These are phyloP conservation scores for Macroventuria anomochaeta DNA, from an alignment of 2,329 filamentous ascomycete species.

Conservation along the genomic window DNA sequence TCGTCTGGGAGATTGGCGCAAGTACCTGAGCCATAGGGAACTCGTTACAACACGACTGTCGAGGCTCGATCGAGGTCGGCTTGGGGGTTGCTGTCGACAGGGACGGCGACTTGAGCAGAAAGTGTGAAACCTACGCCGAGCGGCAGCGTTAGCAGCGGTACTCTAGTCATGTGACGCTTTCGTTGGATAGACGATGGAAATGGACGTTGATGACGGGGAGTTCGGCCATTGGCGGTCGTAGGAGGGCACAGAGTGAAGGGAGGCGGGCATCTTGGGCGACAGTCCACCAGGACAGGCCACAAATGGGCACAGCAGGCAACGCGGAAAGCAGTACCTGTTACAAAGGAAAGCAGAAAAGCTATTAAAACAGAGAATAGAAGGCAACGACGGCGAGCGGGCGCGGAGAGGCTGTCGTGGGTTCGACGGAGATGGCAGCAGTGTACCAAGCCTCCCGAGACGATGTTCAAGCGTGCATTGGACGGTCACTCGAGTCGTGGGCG, in stretches of 20 bases:
- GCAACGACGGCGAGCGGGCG: constrained; percentile 39
- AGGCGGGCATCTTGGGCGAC: constrained; percentile 11
- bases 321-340: constrained; percentile 37
- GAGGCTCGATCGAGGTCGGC: constrained; percentile 29
- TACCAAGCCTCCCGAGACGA: constrained; percentile 50
- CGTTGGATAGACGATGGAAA: constrained; percentile 7
- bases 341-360: constrained; percentile 36
- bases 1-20: constrained; percentile 55
- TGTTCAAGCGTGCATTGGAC: constrained; percentile 50
- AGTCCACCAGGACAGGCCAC: constrained; percentile 5
- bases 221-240: constrained; percentile 2
- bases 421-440: constrained; percentile 50
- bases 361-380: constrained; percentile 50
- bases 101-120: constrained; percentile 25
- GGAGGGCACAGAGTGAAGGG: constrained; percentile 8
- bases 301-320: constrained; percentile 16
- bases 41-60: constrained; percentile 27
- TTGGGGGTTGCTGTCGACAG: constrained; percentile 21
- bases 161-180: not conserved
- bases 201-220: constrained; percentile 18
- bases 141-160: constrained; percentile 27
- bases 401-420: constrained; percentile 47
- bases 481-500: constrained; percentile 31
- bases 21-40: constrained; percentile 55
- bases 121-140: constrained; percentile 23